These are phyloP conservation scores for Aegilops speltoides DNA, from an alignment of 176 grass and related monocot species.

Conservation along the genomic window DNA sequence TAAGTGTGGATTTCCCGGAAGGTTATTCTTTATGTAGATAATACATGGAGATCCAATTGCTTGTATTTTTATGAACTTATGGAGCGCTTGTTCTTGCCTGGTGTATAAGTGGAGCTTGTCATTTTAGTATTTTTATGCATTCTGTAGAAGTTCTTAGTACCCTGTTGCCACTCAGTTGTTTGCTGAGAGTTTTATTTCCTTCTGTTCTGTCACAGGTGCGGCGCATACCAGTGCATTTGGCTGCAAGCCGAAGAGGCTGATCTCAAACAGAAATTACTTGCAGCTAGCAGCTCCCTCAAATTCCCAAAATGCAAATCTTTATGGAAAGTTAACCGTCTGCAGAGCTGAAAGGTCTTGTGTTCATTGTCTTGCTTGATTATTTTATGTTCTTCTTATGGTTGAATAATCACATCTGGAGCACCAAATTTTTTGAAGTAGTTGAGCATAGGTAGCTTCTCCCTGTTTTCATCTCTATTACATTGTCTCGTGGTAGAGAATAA, in stretches of 20 bases:
- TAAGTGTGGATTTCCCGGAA: background rate
- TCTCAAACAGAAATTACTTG: constrained; percentile 6
- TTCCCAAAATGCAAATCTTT: background rate
- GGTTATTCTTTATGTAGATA: background rate
- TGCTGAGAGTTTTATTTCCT: background rate
- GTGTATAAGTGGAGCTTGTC: background rate
- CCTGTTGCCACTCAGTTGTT: background rate
- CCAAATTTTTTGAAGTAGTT: background rate
- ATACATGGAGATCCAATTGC: background rate
- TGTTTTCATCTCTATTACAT: background rate
- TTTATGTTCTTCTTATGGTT: background rate
- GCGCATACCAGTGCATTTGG: constrained; percentile 25
- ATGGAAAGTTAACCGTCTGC: constrained; percentile 31
- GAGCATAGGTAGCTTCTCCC: background rate
- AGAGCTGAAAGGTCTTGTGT: constrained; percentile 45
- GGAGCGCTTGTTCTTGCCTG: background rate
- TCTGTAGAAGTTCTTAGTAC: background rate
- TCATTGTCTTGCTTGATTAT: background rate
- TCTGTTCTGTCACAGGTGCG: constrained; percentile 24
- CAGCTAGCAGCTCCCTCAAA: constrained; percentile 8
- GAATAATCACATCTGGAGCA: background rate
- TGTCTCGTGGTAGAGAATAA: background rate
- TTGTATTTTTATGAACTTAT: background rate
- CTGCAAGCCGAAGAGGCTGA: constrained; percentile 17
- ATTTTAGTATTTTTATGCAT: background rate